These are phyloP conservation scores for Coleophoma cylindrospora DNA, from an alignment of 2,329 filamentous ascomycete species.

Conservation along the genomic window DNA sequence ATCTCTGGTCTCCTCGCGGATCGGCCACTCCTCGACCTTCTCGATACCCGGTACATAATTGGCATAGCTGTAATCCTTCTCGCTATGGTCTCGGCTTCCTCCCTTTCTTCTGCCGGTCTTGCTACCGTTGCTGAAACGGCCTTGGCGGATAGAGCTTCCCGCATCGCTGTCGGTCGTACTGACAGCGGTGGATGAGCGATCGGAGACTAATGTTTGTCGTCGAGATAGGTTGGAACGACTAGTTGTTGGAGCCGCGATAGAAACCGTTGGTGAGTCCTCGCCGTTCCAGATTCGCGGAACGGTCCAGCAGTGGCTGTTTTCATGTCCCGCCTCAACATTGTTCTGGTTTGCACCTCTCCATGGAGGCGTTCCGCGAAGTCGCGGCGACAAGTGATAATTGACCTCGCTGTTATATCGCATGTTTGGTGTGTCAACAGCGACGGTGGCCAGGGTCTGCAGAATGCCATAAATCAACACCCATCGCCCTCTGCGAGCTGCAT, in stretches of 20 bases:
- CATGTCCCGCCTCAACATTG: constrained; percentile 23
- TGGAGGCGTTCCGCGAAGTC: constrained; percentile 47
- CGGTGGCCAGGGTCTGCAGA: constrained; percentile 52
- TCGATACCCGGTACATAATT: constrained; percentile 16
- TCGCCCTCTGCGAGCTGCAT: constrained; percentile 49
- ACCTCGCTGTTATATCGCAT: constrained; percentile 48
- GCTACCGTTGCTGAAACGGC: constrained; percentile 1
- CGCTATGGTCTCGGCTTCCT: not conserved
- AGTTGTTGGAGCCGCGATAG: not conserved
- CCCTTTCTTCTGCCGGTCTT: not conserved
- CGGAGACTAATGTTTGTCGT: not conserved
- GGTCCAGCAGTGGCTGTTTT: constrained; percentile 26
- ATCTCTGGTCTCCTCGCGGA: constrained; percentile 8
- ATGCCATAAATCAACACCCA: constrained; percentile 59
- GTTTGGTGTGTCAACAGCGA: constrained; percentile 52
- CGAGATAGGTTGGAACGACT: not conserved
- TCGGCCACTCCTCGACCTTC: constrained; percentile 17
- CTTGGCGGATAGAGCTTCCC: constrained; percentile 4
- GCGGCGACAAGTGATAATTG: constrained; percentile 51
- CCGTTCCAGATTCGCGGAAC: constrained; percentile 14
- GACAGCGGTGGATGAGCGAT: not conserved
- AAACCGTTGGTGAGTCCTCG: constrained; percentile 8
- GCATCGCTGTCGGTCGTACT: constrained; percentile 7
- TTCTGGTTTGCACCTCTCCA: constrained; percentile 39
- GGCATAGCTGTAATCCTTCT: constrained; percentile 3